Conservation (phyloP, 495 filamentous ascomycete species). For the Xylaria flabelliformis region DNA sequence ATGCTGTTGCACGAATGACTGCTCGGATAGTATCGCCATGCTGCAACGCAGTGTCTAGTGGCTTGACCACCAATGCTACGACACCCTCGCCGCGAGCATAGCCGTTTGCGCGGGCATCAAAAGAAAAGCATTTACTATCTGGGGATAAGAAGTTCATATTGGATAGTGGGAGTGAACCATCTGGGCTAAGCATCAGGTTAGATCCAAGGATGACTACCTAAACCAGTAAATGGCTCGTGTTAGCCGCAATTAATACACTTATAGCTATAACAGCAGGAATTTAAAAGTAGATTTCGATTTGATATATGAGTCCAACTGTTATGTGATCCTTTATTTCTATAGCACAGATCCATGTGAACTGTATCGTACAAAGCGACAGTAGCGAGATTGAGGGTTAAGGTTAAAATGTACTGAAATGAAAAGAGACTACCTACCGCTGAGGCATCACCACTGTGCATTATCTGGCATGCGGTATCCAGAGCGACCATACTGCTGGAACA, state of each 20-base stretch:
- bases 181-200: background rate
- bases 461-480: background rate
- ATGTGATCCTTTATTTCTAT: too few species aligned
- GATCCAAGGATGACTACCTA: background rate
- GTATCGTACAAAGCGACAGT: too few species aligned
- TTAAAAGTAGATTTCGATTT: too few species aligned
- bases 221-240: too few species aligned
- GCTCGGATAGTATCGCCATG: constrained; percentile 25
- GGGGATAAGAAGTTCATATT: background rate
- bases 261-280: too few species aligned
- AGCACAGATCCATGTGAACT: too few species aligned
- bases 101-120: background rate
- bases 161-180: background rate
- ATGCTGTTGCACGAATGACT: background rate
- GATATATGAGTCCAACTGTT: too few species aligned
- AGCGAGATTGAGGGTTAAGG: too few species aligned
- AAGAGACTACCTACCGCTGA: background rate
- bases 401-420: background rate
- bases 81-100: background rate
- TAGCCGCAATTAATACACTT: too few species aligned
- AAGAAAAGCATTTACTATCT: background rate
- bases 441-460: background rate
- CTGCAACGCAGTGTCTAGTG: constrained; percentile 39
- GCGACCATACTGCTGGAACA: constrained; percentile 61
- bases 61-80: background rate